Evolutionary conservation across 192 early-diverging fungal species (phyloP).

Genomic region (Coemansia sp.): DNA sequence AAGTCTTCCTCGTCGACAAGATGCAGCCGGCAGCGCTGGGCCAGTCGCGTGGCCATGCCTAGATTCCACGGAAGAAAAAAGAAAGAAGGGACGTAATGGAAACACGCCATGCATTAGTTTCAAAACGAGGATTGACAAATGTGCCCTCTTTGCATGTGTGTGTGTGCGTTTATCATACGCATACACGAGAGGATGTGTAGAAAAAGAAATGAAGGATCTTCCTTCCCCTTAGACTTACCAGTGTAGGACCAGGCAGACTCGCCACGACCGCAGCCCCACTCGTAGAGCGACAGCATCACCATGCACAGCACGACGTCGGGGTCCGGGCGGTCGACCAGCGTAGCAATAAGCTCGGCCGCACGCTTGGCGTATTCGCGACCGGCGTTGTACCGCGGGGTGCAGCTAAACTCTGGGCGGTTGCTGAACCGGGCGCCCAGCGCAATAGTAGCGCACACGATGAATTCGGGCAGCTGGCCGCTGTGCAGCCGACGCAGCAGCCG

Average conservation of each 20-base stretch:
- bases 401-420: slow-evolving; percentile 45
- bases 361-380: slow-evolving; percentile 49
- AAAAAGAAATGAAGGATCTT: background rate
- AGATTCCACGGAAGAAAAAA: background rate
- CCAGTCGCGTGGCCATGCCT: slow-evolving; percentile 51
- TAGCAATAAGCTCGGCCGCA: slow-evolving; percentile 43
- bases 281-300: slow-evolving; percentile 48
- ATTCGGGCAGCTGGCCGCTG: slow-evolving; percentile 46
- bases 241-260: slow-evolving; percentile 54
- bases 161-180: background rate
- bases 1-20: slow-evolving; percentile 50
- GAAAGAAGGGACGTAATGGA: background rate
- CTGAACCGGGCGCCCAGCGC: slow-evolving; percentile 46
- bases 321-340: slow-evolving; percentile 47
- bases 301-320: slow-evolving; percentile 47
- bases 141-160: background rate
- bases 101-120: slow-evolving; percentile 4
- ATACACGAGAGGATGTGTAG: background rate
- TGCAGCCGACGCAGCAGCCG: slow-evolving; percentile 33
- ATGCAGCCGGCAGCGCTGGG: slow-evolving; percentile 46
- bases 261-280: slow-evolving; percentile 53
- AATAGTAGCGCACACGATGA: slow-evolving; percentile 35
- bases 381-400: slow-evolving; percentile 45
- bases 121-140: slow-evolving; percentile 3
- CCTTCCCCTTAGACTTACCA: slow-evolving; percentile 16